Evolutionary conservation across 257 asterid genomes (phyloP), one percentile per base, ranked within the genome.

Genomic region (Nemophila menziesii): DNA sequence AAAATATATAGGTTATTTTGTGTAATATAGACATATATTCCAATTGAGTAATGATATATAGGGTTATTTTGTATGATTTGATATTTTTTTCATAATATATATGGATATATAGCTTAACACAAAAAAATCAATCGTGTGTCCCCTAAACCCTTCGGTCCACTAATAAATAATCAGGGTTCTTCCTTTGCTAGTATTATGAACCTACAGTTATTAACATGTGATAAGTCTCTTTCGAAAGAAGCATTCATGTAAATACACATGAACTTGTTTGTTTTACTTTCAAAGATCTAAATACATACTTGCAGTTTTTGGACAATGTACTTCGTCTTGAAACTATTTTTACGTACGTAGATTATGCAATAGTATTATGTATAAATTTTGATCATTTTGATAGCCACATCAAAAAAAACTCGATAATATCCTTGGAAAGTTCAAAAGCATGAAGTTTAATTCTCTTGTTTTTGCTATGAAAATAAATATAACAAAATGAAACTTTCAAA

Each of bases 171-270:
- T n/a, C n/a, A n/a, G n/a, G n/a, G n/a, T n/a, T n/a, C n/a, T n/a
- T n/a, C n/a, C n/a, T n/a, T n/a, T n/a, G n/a, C n/a, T n/a, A n/a
- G n/a, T n/a, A n/a, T n/a, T n/a, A n/a, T n/a, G n/a, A n/a, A n/a
- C n/a, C n/a, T n/a, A n/a, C n/a, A n/a, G n/a, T n/a, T n/a, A n/a
- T n/a, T n/a, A n/a, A n/a, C n/a, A n/a, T n/a, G n/a, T n/a, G n/a
- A n/a, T n/a, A n/a, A n/a, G n/a, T n/a, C n/a, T n/a, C n/a, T 16
- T 43, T 60, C 23, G 66, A 62, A 53, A 76, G 58, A 4, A 14
- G 37, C 58, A 75, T 75, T 43, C 43, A 36, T 22, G 66, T 75
- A 34, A 49, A 63, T 52, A 73, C 78, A 11, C 85, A 77, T 12
- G 52, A 33, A 8, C 80, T 75, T 22, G 46, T 20, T 38, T 46